A percentile compares a stretch with the other conserved stretches of the same genome.
phyloP scores from a whole-genome alignment of 2,329 filamentous ascomycete species.

The Colletotrichum trifolii region DNA sequence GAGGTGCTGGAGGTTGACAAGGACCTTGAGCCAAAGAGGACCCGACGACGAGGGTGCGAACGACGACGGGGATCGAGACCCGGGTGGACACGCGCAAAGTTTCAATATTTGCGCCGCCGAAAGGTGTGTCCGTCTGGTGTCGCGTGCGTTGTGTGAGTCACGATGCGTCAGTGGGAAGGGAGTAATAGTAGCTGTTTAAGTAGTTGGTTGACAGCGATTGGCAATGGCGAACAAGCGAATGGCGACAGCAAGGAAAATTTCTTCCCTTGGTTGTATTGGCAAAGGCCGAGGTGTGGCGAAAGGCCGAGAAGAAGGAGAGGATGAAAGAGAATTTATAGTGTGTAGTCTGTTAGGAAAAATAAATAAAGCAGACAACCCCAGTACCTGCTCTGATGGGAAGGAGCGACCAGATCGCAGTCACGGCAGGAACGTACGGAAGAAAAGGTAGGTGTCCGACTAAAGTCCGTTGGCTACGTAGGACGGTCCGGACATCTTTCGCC shows the following conservation, averaged over 20 bases:
- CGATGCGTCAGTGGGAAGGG: constrained; percentile 5
- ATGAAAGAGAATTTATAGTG: constrained; percentile 25
- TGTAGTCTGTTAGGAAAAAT: background rate
- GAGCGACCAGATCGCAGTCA: constrained; percentile 11
- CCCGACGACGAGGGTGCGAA: background rate
- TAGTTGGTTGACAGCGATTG: background rate
- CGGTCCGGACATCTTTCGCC: constrained; percentile 10
- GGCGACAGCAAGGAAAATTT: background rate
- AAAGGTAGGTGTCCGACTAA: constrained; percentile 10
- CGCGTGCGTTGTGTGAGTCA: constrained; percentile 14
- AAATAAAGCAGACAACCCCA: background rate
- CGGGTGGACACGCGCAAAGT: background rate
- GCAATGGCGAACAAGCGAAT: background rate
- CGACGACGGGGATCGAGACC: constrained; percentile 7
- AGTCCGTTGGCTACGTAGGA: constrained; percentile 21
- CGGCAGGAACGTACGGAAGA: background rate
- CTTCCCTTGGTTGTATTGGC: background rate
- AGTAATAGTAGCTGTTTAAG: background rate
- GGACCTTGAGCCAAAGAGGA: constrained; percentile 14
- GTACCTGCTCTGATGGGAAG: background rate
- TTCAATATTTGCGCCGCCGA: constrained; percentile 9
- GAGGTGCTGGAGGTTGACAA: constrained; percentile 1
- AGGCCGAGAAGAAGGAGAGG: background rate
- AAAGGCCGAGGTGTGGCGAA: constrained; percentile 23
- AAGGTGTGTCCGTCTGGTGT: constrained; percentile 10